A percentile compares a stretch with the other conserved stretches of the same genome.
Evolutionary conservation across 208 protist genomes (phyloP).

Genomic region (Trypanosoma platydactyli): DNA sequence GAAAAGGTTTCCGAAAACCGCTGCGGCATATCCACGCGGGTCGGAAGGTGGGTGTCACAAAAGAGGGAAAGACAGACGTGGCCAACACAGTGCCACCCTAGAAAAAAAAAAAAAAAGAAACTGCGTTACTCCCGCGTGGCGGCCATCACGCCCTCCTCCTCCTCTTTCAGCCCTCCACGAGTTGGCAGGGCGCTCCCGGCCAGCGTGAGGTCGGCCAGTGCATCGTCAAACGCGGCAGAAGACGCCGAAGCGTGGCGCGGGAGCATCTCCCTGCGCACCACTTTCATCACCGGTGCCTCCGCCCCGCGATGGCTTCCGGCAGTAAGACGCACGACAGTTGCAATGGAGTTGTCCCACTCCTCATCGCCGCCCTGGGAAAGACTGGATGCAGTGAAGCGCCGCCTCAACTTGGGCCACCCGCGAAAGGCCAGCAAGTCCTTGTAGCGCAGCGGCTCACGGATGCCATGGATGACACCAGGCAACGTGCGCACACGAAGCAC

Average conservation of each 20-base stretch:
- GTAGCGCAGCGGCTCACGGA: conserved; percentile 86
- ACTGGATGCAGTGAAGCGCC: conserved; percentile 62
- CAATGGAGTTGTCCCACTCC: conserved; percentile 65
- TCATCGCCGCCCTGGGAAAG: conserved; percentile 47
- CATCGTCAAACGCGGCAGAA: conserved; percentile 52
- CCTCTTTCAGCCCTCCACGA: no score
- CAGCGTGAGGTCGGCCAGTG: conserved; percentile 60
- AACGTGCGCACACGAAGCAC: conserved; percentile 90
- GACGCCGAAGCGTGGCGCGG: conserved; percentile 50
- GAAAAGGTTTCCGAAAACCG: background rate
- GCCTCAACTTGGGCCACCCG: conserved; percentile 77
- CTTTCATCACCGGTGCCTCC: conserved; percentile 16
- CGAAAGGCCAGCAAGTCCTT: conserved; percentile 79
- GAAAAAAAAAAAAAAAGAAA: background rate
- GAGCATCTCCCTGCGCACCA: conserved; percentile 48
- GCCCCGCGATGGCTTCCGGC: conserved; percentile 20
- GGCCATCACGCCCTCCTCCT: no score
- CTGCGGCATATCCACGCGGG: background rate
- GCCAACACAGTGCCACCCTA: background rate
- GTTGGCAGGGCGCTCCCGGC: conserved; percentile 28
- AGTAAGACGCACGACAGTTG: conserved; percentile 74
- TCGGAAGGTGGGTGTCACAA: background rate
- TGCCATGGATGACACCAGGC: conserved; percentile 85
- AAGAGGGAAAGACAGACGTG: no score
- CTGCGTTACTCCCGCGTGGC: background rate